Percentiles rank a stretch among this genome's conserved stretches.
phyloP scores from a whole-genome alignment of 805 yeast species.

The Kuraishia molischiana region DNA sequence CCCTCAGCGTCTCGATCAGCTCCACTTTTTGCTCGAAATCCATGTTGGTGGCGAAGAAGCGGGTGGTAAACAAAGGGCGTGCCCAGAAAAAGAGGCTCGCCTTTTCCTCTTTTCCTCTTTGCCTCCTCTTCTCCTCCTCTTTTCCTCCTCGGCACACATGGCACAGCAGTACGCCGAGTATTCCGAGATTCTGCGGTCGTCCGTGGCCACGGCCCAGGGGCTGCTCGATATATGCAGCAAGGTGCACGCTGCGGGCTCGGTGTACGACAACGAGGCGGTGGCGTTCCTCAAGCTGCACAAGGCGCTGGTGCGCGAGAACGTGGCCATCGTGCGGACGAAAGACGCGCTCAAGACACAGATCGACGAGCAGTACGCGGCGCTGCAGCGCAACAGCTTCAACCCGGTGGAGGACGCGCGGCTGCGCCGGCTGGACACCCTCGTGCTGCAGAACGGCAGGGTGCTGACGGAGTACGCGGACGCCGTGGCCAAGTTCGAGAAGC shows the following conservation, averaged over 20 bases:
- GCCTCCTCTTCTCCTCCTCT: too few relatives aligned
- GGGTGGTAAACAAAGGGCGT: too few relatives aligned
- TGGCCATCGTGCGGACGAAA: neutral
- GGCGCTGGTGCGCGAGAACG: conserved; percentile 1
- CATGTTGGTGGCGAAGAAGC: too few relatives aligned
- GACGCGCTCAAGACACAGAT: conserved; percentile 7
- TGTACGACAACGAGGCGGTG: too few relatives aligned
- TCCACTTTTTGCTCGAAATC: conserved; percentile 17
- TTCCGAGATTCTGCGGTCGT: too few relatives aligned
- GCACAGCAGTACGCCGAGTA: too few relatives aligned
- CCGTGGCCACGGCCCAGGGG: neutral
- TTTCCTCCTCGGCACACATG: too few relatives aligned
- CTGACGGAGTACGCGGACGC: neutral
- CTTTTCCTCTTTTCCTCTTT: too few relatives aligned
- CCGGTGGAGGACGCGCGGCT: conserved; percentile 4
- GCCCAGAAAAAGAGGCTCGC: too few relatives aligned
- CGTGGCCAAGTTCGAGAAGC: neutral
- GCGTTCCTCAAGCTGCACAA: neutral
- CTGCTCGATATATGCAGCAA: too few relatives aligned
- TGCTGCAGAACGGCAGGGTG: conserved; percentile 1
- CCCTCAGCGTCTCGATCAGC: conserved; percentile 20
- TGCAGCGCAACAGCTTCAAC: conserved; percentile 7
- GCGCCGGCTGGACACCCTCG: conserved; percentile 4
- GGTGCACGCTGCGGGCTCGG: too few relatives aligned
- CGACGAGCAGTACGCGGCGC: conserved; percentile 4